Conservation (phyloP, 352 stramenopile genomes). For the Globisporangium cylindrosporum region DNA sequence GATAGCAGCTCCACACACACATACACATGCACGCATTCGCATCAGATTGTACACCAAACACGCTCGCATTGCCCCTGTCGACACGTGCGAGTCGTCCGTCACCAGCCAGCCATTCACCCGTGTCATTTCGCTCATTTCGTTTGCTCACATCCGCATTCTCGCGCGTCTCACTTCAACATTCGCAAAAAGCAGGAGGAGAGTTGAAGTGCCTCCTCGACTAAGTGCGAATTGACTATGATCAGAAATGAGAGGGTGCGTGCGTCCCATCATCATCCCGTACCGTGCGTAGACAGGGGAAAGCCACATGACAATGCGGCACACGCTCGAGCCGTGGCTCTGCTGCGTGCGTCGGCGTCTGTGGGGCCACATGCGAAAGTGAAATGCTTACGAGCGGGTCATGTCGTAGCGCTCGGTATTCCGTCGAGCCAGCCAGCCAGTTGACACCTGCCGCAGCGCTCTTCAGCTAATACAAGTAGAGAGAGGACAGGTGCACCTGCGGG, state of each 20-base stretch:
- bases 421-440: not conserved
- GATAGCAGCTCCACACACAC: not conserved
- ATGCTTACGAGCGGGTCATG: not conserved
- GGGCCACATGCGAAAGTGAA: not conserved
- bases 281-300: not conserved
- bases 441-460: not conserved
- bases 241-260: not conserved
- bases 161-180: not conserved
- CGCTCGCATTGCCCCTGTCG: not conserved
- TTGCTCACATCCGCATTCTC: not conserved
- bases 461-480: not conserved
- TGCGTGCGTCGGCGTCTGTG: not conserved
- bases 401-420: not conserved
- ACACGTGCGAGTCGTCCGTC: too few relatives aligned
- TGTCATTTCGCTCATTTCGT: not conserved
- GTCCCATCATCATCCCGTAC: not conserved
- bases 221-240: not conserved
- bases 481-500: not conserved
- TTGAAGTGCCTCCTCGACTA: constrained; percentile 7
- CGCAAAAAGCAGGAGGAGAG: not conserved
- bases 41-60: not conserved
- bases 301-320: constrained; percentile 8
- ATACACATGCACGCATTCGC: not conserved
- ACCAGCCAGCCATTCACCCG: not conserved
- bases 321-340: not conserved